Percentiles rank a stretch among this genome's conserved stretches.
Conservation (phyloP, 768 basidiomycete genomes). For the Hebeloma cylindrosporum region DNA sequence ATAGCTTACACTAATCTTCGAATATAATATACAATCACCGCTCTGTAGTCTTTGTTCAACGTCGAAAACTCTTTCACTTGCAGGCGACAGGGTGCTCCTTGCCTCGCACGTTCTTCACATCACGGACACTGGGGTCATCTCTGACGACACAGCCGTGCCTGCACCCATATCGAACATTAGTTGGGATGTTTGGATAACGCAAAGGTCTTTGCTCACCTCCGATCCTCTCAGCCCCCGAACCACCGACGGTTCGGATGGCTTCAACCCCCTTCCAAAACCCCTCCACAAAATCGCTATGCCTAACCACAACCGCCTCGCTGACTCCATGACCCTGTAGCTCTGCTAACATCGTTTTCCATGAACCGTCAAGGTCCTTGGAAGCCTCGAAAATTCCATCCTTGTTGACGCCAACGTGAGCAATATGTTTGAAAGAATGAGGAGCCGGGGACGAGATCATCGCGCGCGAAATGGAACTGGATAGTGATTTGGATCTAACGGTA, state of each 20-base stretch:
- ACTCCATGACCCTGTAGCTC: slow-evolving; percentile 33
- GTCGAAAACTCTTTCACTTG: background rate
- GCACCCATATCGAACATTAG: background rate
- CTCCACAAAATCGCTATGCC: slow-evolving; percentile 31
- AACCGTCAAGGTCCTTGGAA: slow-evolving; percentile 50
- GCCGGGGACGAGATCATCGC: slow-evolving; percentile 58
- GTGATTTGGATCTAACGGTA: slow-evolving; percentile 28
- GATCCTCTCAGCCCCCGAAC: slow-evolving; percentile 17
- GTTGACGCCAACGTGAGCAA: slow-evolving; percentile 63
- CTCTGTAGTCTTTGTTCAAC: slow-evolving; percentile 1
- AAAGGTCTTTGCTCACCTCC: slow-evolving; percentile 9
- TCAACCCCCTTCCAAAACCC: slow-evolving; percentile 35
- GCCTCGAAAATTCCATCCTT: slow-evolving; percentile 50
- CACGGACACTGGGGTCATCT: slow-evolving; percentile 13
- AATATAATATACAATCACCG: slow-evolving; percentile 9
- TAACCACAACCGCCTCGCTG: slow-evolving; percentile 24
- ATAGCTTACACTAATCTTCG: too few relatives aligned
- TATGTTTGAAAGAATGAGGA: slow-evolving; percentile 63
- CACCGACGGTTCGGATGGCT: slow-evolving; percentile 19
- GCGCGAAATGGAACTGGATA: slow-evolving; percentile 29
- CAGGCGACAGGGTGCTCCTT: background rate
- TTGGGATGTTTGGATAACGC: background rate
- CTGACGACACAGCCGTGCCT: slow-evolving; percentile 13
- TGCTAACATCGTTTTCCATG: slow-evolving; percentile 48
- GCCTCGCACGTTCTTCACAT: slow-evolving; percentile 4